phyloP scores from a whole-genome alignment of 2,329 filamentous ascomycete genomes.

The Pseudogymnoascus sp. region DNA sequence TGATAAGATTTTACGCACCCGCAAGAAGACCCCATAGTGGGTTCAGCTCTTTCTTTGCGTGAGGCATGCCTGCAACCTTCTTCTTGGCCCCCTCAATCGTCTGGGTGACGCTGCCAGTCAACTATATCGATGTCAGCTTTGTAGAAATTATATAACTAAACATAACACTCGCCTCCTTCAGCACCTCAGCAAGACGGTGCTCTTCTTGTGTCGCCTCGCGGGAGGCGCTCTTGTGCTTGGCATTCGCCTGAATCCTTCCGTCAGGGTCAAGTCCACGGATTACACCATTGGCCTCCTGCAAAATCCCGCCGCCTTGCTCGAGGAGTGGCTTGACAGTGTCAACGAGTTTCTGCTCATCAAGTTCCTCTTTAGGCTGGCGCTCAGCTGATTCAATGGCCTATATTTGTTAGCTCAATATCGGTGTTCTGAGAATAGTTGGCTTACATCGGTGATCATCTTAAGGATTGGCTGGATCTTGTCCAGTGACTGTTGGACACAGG shows the following conservation, averaged over 20 bases:
- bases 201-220: constrained; percentile 76
- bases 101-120: constrained; percentile 71
- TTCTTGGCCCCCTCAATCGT: constrained; percentile 84
- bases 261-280: constrained; percentile 86
- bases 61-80: constrained; percentile 83
- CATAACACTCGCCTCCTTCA: constrained; percentile 56
- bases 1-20: not conserved
- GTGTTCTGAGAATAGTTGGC: constrained; percentile 26
- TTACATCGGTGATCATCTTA: constrained; percentile 74
- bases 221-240: constrained; percentile 69
- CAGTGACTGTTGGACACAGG: constrained; percentile 66
- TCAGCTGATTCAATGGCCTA: constrained; percentile 74
- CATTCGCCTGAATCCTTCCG: constrained; percentile 73
- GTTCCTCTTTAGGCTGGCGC: constrained; percentile 72
- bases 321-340: constrained; percentile 80
- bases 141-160: not conserved
- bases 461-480: constrained; percentile 79
- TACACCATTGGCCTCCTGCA: constrained; percentile 77
- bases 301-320: constrained; percentile 73
- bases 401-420: constrained; percentile 19
- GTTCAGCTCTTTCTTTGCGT: constrained; percentile 91
- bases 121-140: constrained; percentile 28
- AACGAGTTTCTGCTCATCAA: constrained; percentile 84
- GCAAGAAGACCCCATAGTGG: constrained; percentile 72
- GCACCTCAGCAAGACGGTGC: constrained; percentile 70